Conservation (phyloP, 2,329 filamentous ascomycete genomes). For the Ceratocystis harringtonii region DNA sequence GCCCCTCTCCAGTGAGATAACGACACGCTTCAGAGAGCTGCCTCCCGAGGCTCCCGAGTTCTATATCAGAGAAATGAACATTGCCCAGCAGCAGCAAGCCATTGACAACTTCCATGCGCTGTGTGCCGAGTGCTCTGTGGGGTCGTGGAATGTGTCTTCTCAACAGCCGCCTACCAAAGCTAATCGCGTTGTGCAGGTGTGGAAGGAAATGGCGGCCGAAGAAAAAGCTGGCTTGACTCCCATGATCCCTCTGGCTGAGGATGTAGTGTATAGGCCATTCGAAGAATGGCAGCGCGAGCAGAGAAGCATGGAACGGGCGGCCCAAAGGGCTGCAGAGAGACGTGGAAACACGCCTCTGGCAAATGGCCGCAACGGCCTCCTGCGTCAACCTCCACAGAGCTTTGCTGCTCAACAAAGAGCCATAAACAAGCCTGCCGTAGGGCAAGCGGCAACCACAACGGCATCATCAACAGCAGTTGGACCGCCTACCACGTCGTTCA, state of each 20-base stretch:
- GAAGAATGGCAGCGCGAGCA: slow-evolving; percentile 46
- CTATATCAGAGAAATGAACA: slow-evolving; percentile 34
- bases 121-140: slow-evolving; percentile 44
- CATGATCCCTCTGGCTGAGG: slow-evolving; percentile 44
- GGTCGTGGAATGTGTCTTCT: slow-evolving; percentile 21
- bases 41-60: slow-evolving; percentile 43
- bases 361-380: slow-evolving; percentile 24
- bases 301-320: slow-evolving; percentile 14
- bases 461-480: slow-evolving; percentile 19
- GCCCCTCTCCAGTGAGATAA: slow-evolving; percentile 46
- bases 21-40: slow-evolving; percentile 39
- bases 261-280: slow-evolving; percentile 49
- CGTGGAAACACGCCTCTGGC: slow-evolving; percentile 22
- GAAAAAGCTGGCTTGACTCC: slow-evolving; percentile 51
- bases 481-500: slow-evolving; percentile 13
- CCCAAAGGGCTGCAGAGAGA: slow-evolving; percentile 9
- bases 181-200: slow-evolving; percentile 37
- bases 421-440: slow-evolving; percentile 30
- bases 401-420: slow-evolving; percentile 52
- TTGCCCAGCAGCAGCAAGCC: slow-evolving; percentile 33
- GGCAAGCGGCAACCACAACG: slow-evolving; percentile 25
- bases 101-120: slow-evolving; percentile 40
- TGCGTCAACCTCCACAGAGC: slow-evolving; percentile 44
- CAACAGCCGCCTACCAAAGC: slow-evolving; percentile 30
- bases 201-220: slow-evolving; percentile 53